Evolutionary conservation across 805 yeast species (phyloP).

Genomic region (Starmera amethionina): DNA sequence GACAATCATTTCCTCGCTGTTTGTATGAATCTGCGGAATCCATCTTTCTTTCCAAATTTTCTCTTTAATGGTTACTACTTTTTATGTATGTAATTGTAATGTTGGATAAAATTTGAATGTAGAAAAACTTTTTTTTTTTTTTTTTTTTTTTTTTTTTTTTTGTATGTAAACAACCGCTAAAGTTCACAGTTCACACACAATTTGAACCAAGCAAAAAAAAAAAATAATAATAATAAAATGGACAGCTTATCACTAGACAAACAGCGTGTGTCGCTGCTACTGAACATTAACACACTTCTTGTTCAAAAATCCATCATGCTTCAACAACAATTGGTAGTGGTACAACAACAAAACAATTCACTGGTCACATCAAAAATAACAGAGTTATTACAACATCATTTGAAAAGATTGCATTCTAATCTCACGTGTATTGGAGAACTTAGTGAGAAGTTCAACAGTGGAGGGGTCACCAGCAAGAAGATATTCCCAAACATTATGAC

Average conservation of each 20-base stretch:
- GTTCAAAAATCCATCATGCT: constrained; percentile 16
- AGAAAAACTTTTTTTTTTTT: no score
- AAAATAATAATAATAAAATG: constrained; percentile 3
- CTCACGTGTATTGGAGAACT: constrained; percentile 20
- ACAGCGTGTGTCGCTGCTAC: constrained; percentile 13
- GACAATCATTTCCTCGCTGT: constrained; percentile 60
- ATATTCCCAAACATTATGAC: constrained; percentile 16
- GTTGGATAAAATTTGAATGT: no score
- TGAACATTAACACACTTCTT: constrained; percentile 16
- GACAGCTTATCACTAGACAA: constrained; percentile 13
- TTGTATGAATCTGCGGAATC: constrained; percentile 40
- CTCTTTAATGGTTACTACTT: no score
- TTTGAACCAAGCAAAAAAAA: neutral
- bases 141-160: no score
- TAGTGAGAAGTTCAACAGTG: constrained; percentile 14
- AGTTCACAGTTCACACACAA: no score
- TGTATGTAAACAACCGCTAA: no score
- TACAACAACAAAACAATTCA: constrained; percentile 4
- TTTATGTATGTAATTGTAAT: no score
- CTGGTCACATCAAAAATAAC: constrained; percentile 10
- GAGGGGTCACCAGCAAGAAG: constrained; percentile 1
- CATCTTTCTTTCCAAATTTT: no score
- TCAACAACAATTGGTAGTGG: constrained; percentile 12
- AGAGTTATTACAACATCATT: constrained; percentile 12
- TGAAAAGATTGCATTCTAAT: constrained; percentile 19